Percentiles rank a stretch among this genome's conserved stretches.
phyloP scores from a whole-genome alignment of 345 rosid species.

The Corymbia maculata region DNA sequence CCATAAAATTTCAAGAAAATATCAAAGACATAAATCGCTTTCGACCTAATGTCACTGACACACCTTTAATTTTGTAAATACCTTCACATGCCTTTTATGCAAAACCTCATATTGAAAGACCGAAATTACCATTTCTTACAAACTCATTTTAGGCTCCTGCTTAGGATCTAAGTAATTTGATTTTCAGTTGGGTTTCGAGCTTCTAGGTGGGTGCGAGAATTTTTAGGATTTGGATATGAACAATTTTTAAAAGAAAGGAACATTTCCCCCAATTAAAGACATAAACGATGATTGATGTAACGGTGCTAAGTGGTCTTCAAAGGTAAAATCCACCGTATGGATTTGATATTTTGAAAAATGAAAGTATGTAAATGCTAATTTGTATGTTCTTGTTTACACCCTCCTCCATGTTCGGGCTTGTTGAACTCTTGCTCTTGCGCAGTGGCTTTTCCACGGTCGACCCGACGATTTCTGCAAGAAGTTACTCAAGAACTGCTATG shows the following conservation, averaged over 20 bases:
- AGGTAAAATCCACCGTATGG: not conserved
- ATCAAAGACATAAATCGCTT: not conserved
- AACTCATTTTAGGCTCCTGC: not conserved
- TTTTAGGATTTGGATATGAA: not conserved
- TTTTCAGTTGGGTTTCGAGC: not conserved
- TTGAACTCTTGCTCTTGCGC: not conserved
- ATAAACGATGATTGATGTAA: not conserved
- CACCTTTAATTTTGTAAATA: not conserved
- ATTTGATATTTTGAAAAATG: not conserved
- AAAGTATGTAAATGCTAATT: not conserved
- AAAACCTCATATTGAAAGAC: not conserved
- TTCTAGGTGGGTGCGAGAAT: not conserved
- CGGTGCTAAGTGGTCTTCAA: not conserved
- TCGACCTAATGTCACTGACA: not conserved
- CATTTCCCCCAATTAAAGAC: not conserved
- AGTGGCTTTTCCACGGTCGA: slow-evolving; percentile 39
- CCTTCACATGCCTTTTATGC: not conserved
- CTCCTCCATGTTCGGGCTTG: not conserved
- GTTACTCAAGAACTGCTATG: slow-evolving; percentile 31
- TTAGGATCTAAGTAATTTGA: not conserved
- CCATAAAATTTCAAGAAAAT: not conserved
- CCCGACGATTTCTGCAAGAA: slow-evolving; percentile 31
- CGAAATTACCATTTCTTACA: not conserved
- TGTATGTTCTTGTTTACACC: not conserved
- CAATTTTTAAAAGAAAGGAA: not conserved